Base-by-base conservation (phyloP, 768 basidiomycete species). In the Lactarius hengduanensis region DNA sequence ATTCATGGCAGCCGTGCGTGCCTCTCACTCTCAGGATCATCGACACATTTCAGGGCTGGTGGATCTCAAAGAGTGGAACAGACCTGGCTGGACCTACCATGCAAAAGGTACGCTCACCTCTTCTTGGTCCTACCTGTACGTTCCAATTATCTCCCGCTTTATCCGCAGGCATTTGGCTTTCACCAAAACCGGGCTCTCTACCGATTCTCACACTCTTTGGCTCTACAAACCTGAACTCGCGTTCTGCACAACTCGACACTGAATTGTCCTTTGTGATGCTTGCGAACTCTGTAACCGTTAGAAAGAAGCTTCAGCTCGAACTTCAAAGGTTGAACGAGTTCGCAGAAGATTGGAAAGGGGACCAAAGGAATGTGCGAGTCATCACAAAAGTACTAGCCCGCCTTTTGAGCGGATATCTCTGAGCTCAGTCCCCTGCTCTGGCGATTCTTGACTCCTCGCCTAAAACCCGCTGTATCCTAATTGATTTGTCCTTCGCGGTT, bases 1-100 rank as follows among this genome's bases (percentile, higher is more conserved):
- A 30, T 99, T 99, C 74, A 90, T 91, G 85, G 76, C 73, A 30
- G 87, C 87, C 4, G 86, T 86, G 3, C 75, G 74, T 57, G 74
- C 73, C n/a, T 84, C 86, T 0, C 78, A 38, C 71, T 63, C 38
- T 73, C 73, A 72, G 36, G 63, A 34, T 40, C 56, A 68, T n/a
- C 69, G 65, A 53, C 61, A 73, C 69, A 38, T 77, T 79, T 4
- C 72, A 77, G 40, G 85, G 86, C 41, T 62, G 0, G 82, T 99
- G 28, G 80, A 86, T 62, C 79, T 99, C 67, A 83, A 79, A 65
- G 96, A 99, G 76, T 99, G 97, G 97, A 84, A 87, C 73, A 84
- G 84, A 69, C 78, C 82, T 28, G 93, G 90, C 4, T 99, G 97
- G 97, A 98, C 97, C 1, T 99, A 99, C 78, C 97, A 99, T 73